A percentile compares a stretch with the other conserved stretches of the same genome.
Conservation (phyloP, 805 yeast genomes). For the Wickerhamiella slavikovae region DNA sequence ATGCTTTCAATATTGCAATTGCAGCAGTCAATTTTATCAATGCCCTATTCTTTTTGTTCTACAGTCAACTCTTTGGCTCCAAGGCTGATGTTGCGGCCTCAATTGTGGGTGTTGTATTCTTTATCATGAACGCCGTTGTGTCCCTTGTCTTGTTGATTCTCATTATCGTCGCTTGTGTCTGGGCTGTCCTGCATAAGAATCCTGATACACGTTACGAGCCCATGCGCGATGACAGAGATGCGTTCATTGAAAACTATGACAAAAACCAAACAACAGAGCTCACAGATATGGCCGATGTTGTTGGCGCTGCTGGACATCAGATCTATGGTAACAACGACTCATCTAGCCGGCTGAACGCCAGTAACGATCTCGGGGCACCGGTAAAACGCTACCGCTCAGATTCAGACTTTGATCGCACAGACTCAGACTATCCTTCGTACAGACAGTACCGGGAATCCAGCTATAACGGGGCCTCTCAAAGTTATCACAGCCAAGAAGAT, state of each 20-base stretch:
- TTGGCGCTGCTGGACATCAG: slow-evolving; percentile 16
- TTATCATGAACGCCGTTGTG: slow-evolving; percentile 73
- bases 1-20: slow-evolving; percentile 76
- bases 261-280: slow-evolving; percentile 32
- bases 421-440: not conserved
- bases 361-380: not conserved
- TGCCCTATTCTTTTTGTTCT: slow-evolving; percentile 72
- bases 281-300: slow-evolving; percentile 46
- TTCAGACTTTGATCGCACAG: not conserved
- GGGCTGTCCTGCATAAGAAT: slow-evolving; percentile 70
- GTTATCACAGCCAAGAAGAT: too few species aligned
- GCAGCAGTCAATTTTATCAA: slow-evolving; percentile 63
- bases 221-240: slow-evolving; percentile 86
- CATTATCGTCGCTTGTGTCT: slow-evolving; percentile 69
- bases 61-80: slow-evolving; percentile 50
- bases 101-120: slow-evolving; percentile 76
- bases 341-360: not conserved
- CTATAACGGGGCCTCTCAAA: too few species aligned
- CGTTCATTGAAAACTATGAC: slow-evolving; percentile 29
- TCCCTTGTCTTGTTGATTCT: slow-evolving; percentile 64
- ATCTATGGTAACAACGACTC: slow-evolving; percentile 7
- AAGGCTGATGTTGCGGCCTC: slow-evolving; percentile 82
- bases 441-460: slow-evolving; percentile 1
- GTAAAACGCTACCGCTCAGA: not conserved
- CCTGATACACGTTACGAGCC: slow-evolving; percentile 94